Evolutionary conservation across 192 early-diverging fungal genomes (phyloP), one percentile per base, ranked within the genome.

Genomic region (Umbelopsis isabellina): DNA sequence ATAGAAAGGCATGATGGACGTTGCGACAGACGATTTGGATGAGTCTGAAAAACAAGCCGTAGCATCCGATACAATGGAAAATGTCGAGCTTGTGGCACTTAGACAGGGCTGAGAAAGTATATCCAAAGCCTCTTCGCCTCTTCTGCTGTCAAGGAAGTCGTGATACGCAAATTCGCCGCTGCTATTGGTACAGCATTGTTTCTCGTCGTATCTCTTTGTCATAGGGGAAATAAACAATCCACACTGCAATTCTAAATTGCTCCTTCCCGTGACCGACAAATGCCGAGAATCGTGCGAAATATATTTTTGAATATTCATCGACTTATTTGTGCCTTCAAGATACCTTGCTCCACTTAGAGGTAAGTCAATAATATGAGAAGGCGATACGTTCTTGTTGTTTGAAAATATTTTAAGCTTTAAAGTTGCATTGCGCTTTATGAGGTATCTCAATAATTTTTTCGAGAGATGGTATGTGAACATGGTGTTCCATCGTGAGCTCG

Each of bases 391-490:
- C 10, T 15, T 16, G 23, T 15, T 33, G 23, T 33, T 41, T 37
- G 67, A 10, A 23, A n/a, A 50, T 21, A 75, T 47, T 41, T 75
- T 49, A 7, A 75, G 49, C 4, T 22, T 65, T 15, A 75, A 35
- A 15, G 16, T 46, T 13, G 74, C 65, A 20, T 71, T 27, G 22
- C 58, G 55, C 16, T 66, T 66, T 4, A 66, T 21, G 9, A 76
- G 52, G 11, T 66, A 66, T 22, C 35, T 51, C n/a, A 76, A 30
- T 18, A 76, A 64, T 27, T 76, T 71, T 8, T 21, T 44, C 4
- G 76, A 77, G 2, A 77, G n/a, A 48, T 46, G 73, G n/a, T 77
- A 77, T 9, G 67, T 67, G 1, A 77, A 49, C 0, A 71, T 77
- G 0, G 76, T 65, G 27, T 53, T 46, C 75, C 75, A 76, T 21